Evolutionary conservation across 2,329 filamentous ascomycete genomes (phyloP), one percentile per base, ranked within the genome.

Genomic region (Parastagonospora nodorum): DNA sequence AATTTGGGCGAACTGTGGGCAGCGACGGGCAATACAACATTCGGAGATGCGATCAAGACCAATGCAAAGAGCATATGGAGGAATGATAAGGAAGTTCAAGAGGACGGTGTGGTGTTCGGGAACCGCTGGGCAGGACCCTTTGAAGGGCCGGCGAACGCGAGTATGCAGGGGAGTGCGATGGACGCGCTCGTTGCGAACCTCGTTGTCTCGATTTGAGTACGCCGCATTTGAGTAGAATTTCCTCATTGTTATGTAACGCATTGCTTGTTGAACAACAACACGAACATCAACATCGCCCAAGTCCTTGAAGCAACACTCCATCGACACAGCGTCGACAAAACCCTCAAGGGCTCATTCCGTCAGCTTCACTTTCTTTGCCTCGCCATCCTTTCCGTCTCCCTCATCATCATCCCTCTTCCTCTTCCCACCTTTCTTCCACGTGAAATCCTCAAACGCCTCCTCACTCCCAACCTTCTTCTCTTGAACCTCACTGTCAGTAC

Each of bases 41-140:
- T 85, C 63, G 74, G 71, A 10, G 66, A 74, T 2, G 85, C 86
- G 48, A 82, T 90, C 48, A 68, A 79, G 41, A 74, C 70, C 27
- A 90, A 88, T 50, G 88, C 87, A 8, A 75, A 87, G 54, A 82
- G 80, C 38, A 84, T 90, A 51, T 90, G 87, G 88, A 66, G 67
- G 12, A 80, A 83, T 41, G 77, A 85, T 66, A 79, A 85, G 19
- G 75, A 82, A 50, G 63, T 71, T 16, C 76, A 82, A 49, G 60
- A 69, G 11, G 70, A 73, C 1, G 78, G 19, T 19, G n/a, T 81
- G 58, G 73, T 78, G 64, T 70, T 90, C 11, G 85, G 87, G 15
- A 74, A 87, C 2, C 75, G 82, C n/a, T 90, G 87, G 87, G 77
- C 80, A 1, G 87, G 86, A 0, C 86, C 87, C 0, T 82, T 82